Conservation (phyloP, 352 stramenopile species). For the Achlya hypogyna region DNA sequence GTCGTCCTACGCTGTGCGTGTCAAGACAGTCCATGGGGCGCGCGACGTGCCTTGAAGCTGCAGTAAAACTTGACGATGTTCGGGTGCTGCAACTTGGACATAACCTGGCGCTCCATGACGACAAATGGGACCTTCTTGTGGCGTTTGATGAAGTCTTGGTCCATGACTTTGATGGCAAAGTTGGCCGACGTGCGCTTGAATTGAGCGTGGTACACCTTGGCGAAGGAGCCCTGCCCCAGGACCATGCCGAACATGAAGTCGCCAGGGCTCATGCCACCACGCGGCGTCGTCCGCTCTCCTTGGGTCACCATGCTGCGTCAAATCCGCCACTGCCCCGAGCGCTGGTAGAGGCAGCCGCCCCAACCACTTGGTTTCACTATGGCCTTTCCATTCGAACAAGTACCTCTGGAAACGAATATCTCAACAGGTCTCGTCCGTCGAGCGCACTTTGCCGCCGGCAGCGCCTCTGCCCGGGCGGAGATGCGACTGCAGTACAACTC, state of each 20-base stretch:
- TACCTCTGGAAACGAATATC: not conserved
- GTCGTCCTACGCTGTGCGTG: constrained; percentile 34
- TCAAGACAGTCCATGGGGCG: not conserved
- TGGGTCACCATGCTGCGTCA: not conserved
- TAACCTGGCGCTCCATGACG: constrained; percentile 88
- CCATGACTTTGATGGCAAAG: constrained; percentile 89
- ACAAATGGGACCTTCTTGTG: constrained; percentile 89
- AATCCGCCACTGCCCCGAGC: not conserved
- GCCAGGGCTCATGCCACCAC: constrained; percentile 28
- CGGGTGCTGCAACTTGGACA: constrained; percentile 82
- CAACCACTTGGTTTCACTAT: not conserved
- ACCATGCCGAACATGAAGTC: constrained; percentile 87
- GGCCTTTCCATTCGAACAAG: not conserved
- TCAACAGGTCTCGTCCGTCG: not conserved
- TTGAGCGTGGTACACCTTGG: constrained; percentile 65
- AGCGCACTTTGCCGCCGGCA: not conserved
- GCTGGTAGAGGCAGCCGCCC: too few relatives aligned
- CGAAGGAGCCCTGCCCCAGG: constrained; percentile 81
- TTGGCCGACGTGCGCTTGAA: constrained; percentile 81
- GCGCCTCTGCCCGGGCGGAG: too few relatives aligned
- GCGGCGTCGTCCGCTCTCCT: not conserved
- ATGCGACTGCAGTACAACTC: too few relatives aligned
- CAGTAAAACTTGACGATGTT: constrained; percentile 87
- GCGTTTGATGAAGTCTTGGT: constrained; percentile 85
- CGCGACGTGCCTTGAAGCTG: constrained; percentile 69